A percentile compares a stretch with the other conserved stretches of the same genome.
Conservation (phyloP, 2,329 filamentous ascomycete species). For the Septoria linicola region DNA sequence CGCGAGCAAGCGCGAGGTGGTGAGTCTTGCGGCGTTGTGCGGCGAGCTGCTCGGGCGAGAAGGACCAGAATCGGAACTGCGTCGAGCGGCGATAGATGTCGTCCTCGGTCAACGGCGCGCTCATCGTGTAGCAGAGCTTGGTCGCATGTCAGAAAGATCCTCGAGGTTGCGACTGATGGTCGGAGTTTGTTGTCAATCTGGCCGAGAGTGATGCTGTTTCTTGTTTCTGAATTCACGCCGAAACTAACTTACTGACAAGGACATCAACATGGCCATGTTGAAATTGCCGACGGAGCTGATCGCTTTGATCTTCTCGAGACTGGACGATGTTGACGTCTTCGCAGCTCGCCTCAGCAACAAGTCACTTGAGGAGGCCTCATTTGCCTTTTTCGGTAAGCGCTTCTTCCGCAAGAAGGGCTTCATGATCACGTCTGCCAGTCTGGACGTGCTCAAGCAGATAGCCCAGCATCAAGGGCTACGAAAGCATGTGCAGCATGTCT, state of each 20-base stretch:
- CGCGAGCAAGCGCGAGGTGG: constrained; percentile 68
- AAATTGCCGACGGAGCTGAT: constrained; percentile 34
- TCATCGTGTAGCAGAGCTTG: constrained; percentile 17
- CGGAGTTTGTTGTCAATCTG: not conserved
- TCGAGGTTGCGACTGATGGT: too few relatives aligned
- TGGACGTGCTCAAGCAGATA: constrained; percentile 28
- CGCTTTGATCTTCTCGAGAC: constrained; percentile 25
- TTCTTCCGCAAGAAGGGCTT: constrained; percentile 39
- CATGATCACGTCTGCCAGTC: constrained; percentile 31
- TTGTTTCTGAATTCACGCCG: too few relatives aligned
- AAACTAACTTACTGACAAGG: not conserved
- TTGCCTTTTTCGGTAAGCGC: constrained; percentile 31
- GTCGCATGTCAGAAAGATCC: too few relatives aligned
- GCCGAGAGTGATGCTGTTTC: too few relatives aligned
- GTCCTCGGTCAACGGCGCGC: constrained; percentile 69
- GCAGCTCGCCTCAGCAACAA: constrained; percentile 24
- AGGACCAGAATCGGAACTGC: constrained; percentile 92
- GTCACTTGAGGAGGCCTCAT: constrained; percentile 29
- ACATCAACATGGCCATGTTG: constrained; percentile 13
- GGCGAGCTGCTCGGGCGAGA: constrained; percentile 69
- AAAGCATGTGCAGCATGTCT: constrained; percentile 35
- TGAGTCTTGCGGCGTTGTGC: constrained; percentile 78
- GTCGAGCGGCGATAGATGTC: constrained; percentile 85
- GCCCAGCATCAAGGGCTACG: constrained; percentile 29
- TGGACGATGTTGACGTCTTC: constrained; percentile 29